Evolutionary conservation across 2,329 filamentous ascomycete species (phyloP), one percentile per base, ranked within the genome.

Genomic region (Clonostachys rosea): DNA sequence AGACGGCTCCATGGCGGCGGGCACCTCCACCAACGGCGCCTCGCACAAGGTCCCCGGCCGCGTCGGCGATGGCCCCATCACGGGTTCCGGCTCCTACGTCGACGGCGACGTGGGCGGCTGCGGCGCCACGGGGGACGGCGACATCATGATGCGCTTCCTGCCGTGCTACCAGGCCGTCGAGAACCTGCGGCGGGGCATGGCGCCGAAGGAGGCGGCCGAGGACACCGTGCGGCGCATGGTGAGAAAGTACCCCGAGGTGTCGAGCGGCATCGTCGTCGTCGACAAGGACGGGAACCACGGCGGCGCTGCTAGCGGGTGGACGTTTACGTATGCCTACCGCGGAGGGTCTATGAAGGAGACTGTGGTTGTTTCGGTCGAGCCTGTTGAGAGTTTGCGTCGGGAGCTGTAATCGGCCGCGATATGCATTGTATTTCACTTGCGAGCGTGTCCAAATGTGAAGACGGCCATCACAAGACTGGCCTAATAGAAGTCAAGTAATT

Each of bases 81-180:
- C 69, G 0, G 77, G 77, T 2, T 76, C 73, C 46, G 77, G 76
- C 3, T 76, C 75, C 2, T 81, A 81, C 52, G 77, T 75, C 4
- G 77, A 81, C 50, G 65, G 64, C 5, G 74, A 76, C 4, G 70
- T 76, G 2, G 77, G 76, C 2, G 77, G 72, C 0, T 81, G 77
- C 52, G 77, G 76, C 8, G 75, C 77, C 3, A 80, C 77, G 1
- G 77, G 77, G 2, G 76, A 81, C 46, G 77, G 77, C 1, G 77
- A 81, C 54, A 59, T 79, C 49, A 78, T 80, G 75, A 76, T 79
- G 70, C 68, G 76, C 5, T 78, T 79, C 51, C 56, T 80, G 20
- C 77, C 77, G 1, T 81, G 77, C 55, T 80, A 80, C 53, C 77
- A 80, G 54, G 77, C 76, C 2, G 70, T 81, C 2, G 77, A 81